These are phyloP conservation scores for Deinandra increscens DNA, from an alignment of 129 eudicot genomes.

Conservation along the genomic window DNA sequence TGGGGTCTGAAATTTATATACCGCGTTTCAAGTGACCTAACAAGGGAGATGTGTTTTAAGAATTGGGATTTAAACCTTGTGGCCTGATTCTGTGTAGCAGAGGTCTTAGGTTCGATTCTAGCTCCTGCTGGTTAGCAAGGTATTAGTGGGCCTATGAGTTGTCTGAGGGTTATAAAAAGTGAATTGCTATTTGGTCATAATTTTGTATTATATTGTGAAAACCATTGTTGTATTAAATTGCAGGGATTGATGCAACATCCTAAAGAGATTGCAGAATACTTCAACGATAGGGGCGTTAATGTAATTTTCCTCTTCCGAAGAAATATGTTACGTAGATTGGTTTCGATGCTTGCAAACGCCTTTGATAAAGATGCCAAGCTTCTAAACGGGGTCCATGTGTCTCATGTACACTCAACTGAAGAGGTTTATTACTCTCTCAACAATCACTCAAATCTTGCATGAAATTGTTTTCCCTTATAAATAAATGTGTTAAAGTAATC, in stretches of 20 bases:
- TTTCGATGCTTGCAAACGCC: slow-evolving; percentile 70
- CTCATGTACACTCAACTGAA: slow-evolving; percentile 72
- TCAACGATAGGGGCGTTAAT: slow-evolving; percentile 60
- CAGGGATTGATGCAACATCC: slow-evolving; percentile 69
- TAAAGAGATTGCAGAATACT: slow-evolving; percentile 58
- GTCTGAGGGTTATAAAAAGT: not conserved
- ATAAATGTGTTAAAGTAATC: not conserved
- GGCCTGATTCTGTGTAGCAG: not conserved
- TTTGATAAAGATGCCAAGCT: slow-evolving; percentile 65
- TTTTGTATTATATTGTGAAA: not conserved
- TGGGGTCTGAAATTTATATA: no score
- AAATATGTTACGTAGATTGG: slow-evolving; percentile 65
- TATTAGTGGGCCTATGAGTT: not conserved
- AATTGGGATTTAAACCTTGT: not conserved
- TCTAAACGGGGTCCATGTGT: slow-evolving; percentile 77
- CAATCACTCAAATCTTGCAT: not conserved
- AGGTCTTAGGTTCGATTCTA: not conserved
- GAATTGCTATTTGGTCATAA: not conserved
- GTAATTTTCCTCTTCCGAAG: slow-evolving; percentile 65
- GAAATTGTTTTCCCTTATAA: not conserved
- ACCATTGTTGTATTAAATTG: not conserved
- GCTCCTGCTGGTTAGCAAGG: not conserved
- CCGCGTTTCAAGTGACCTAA: no score
- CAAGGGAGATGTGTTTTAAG: not conserved
- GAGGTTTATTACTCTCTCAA: slow-evolving; percentile 48